Conservation (phyloP, 2,329 filamentous ascomycete species). For the Pezicula radicicola region DNA sequence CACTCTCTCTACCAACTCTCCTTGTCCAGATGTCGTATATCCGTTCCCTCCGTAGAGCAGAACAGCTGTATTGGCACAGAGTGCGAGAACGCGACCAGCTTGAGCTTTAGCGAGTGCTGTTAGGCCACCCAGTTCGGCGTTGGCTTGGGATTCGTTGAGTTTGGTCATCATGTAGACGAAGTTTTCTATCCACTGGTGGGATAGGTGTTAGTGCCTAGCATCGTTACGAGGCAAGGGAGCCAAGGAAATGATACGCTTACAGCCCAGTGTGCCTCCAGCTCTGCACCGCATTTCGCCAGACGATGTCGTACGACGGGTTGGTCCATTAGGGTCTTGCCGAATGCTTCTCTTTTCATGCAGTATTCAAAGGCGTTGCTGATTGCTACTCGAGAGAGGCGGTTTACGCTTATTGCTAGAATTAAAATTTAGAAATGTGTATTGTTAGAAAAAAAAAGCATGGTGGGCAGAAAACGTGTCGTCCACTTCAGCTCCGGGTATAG, state of each 20-base stretch:
- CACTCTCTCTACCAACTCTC: slow-evolving; percentile 48
- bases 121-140: slow-evolving; percentile 65
- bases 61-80: slow-evolving; percentile 67
- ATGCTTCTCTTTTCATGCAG: slow-evolving; percentile 63
- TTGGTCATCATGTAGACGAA: slow-evolving; percentile 67
- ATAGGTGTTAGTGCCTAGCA: no score
- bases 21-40: slow-evolving; percentile 66
- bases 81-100: slow-evolving; percentile 67
- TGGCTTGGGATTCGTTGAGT: slow-evolving; percentile 55
- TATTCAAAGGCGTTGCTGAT: slow-evolving; percentile 59
- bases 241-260: no score
- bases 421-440: no score
- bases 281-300: slow-evolving; percentile 66
- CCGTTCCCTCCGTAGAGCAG: slow-evolving; percentile 74
- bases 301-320: slow-evolving; percentile 72
- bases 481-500: no score
- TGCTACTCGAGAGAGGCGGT: slow-evolving; percentile 59
- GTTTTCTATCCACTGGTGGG: slow-evolving; percentile 58
- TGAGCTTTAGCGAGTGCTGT: slow-evolving; percentile 73
- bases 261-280: slow-evolving; percentile 67
- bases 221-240: no score
- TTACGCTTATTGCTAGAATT: slow-evolving; percentile 32
- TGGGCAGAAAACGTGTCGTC: no score
- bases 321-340: slow-evolving; percentile 66
- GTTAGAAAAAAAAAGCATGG: no score